Evolutionary conservation across 768 basidiomycete species (phyloP), one percentile per base, ranked within the genome.

Genomic region (Pluteus cervinus): DNA sequence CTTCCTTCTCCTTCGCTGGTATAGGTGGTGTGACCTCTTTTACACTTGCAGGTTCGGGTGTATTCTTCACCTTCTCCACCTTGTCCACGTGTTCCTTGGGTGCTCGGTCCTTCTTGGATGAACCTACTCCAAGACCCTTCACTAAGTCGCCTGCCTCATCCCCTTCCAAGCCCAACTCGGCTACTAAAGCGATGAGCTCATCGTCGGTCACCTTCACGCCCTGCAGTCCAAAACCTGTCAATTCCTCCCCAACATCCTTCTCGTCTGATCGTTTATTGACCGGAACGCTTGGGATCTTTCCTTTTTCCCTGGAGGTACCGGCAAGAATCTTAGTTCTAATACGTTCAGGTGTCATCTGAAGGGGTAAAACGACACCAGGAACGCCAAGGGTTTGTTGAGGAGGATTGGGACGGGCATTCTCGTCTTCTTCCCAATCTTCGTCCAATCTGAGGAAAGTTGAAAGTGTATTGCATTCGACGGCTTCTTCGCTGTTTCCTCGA

Each of bases 261-360:
- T 71, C 63, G 15, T 66, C 68, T 4, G 68, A 63, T 18, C 64
- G 60, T 52, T 78, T 81, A 58, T 81, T 81, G 31, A 71, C 68
- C 3, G 79, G 73, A 14, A 63, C 47, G 2, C 33, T 40, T 33
- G 46, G 33, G 21, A 45, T 49, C 37, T 61, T 68, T 12, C 58
- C 58, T 42, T 65, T 73, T 31, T 68, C 54, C 9, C 73, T 73
- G n/a, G 69, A 70, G 9, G 57, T 51, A n/a, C 54, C 49, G 34
- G 75, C 69, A 26, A 77, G 66, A 32, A 76, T 65, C 49, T 75
- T 73, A 39, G 66, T 70, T 50, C 65, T 77, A 48, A 89, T 68
- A 33, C 69, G 81, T 26, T 81, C 75, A n/a, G 84, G 82, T 5
- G 81, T 83, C 81, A 89, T 89, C 53, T 89, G 76, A 6, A 78